These are phyloP conservation scores for Pseudogymnoascus sp. DNA, from an alignment of 2,329 filamentous ascomycete genomes.

Conservation along the genomic window DNA sequence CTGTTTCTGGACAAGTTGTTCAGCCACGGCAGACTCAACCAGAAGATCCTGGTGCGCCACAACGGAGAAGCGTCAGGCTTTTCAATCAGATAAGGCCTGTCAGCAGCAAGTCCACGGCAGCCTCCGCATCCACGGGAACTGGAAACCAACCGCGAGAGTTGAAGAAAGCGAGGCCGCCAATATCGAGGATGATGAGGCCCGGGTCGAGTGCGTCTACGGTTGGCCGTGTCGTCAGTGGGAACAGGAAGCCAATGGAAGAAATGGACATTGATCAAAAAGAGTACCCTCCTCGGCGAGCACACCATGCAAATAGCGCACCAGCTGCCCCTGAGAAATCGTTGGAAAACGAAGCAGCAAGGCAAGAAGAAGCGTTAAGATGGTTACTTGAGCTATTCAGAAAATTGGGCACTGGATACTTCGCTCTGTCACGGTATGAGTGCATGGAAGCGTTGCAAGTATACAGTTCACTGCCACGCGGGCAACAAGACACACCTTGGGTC, in stretches of 20 bases:
- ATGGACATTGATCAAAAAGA: conserved; percentile 68
- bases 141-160: conserved; percentile 63
- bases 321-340: conserved; percentile 25
- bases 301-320: conserved; percentile 25
- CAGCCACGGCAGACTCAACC: conserved; percentile 44
- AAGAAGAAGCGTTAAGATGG: conserved; percentile 70
- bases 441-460: conserved; percentile 71
- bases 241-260: conserved; percentile 70
- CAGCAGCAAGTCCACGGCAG: conserved; percentile 29
- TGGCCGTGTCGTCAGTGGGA: conserved; percentile 83
- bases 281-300: conserved; percentile 26
- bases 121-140: conserved; percentile 53
- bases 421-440: conserved; percentile 72
- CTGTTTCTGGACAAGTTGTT: conserved; percentile 76
- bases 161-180: conserved; percentile 75
- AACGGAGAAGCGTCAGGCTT: conserved; percentile 66
- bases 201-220: conserved; percentile 64
- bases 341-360: conserved; percentile 51
- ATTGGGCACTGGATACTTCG: conserved; percentile 72
- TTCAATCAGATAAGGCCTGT: conserved; percentile 65
- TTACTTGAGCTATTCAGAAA: conserved; percentile 76
- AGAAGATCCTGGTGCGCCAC: conserved; percentile 57
- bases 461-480: conserved; percentile 60
- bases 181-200: conserved; percentile 60
- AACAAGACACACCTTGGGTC: conserved; percentile 91